phyloP scores from a whole-genome alignment of 495 filamentous ascomycete species.

The Choiromyces venosus region DNA sequence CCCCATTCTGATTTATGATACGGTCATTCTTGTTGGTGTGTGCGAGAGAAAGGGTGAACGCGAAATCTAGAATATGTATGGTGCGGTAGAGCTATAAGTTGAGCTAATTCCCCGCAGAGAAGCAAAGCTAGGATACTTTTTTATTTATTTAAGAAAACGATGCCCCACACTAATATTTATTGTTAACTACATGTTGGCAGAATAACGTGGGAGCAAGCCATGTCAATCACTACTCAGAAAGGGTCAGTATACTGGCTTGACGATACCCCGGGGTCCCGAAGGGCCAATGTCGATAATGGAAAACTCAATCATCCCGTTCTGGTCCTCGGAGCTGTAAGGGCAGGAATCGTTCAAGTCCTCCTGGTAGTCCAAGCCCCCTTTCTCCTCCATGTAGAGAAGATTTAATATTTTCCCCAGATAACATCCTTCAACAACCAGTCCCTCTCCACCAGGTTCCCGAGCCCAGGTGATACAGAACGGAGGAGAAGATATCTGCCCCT shows the following conservation, averaged over 20 bases:
- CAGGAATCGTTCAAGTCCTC: not conserved
- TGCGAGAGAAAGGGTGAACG: not conserved
- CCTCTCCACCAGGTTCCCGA: not conserved
- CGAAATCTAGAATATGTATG: not conserved
- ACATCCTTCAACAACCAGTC: not conserved
- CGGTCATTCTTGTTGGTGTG: not conserved
- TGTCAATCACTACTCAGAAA: not conserved
- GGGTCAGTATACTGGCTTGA: not conserved
- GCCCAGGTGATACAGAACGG: not conserved
- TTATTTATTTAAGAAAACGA: not conserved
- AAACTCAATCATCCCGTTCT: not conserved
- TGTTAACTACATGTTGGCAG: not conserved
- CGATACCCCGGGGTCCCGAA: not conserved
- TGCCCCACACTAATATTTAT: no score
- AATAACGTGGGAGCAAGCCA: not conserved
- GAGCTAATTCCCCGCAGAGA: not conserved
- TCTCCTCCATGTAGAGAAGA: not conserved
- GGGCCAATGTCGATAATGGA: not conserved
- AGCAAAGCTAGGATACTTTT: not conserved
- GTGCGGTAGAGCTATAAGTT: not conserved
- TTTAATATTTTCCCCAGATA: not conserved
- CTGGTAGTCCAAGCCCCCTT: not conserved
- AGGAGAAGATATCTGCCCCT: not conserved
- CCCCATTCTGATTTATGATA: not conserved
- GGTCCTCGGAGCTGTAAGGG: not conserved